Evolutionary conservation across 139 green algal genomes (phyloP).

Genomic region (Picochlorum sp.): DNA sequence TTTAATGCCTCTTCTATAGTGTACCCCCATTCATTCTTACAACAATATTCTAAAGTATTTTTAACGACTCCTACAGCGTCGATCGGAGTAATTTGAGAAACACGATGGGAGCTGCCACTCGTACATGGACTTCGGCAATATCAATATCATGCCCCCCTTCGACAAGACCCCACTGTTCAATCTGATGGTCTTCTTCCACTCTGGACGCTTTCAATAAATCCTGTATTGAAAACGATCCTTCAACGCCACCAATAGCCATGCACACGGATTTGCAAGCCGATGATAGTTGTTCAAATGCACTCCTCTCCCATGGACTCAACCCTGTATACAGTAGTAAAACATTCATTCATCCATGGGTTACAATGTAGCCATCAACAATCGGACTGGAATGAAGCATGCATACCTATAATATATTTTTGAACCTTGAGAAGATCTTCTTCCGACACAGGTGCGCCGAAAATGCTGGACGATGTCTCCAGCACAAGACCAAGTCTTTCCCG

Average conservation of each 20-base stretch:
- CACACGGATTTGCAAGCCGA: slow-evolving; percentile 72
- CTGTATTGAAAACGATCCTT: slow-evolving; percentile 43
- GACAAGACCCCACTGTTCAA: slow-evolving; percentile 86
- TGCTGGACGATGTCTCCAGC: slow-evolving; percentile 39
- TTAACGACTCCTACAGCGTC: not conserved
- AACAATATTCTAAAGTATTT: slow-evolving; percentile 11
- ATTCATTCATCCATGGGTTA: not conserved
- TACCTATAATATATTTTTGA: slow-evolving; percentile 26
- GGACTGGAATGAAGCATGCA: slow-evolving; percentile 14
- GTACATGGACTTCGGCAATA: slow-evolving; percentile 60
- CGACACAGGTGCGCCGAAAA: slow-evolving; percentile 52
- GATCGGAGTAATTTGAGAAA: slow-evolving; percentile 60
- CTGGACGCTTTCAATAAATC: slow-evolving; percentile 51
- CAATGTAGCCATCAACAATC: no score
- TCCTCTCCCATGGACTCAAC: slow-evolving; percentile 68
- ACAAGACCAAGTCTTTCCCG: slow-evolving; percentile 38
- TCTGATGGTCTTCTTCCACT: slow-evolving; percentile 76
- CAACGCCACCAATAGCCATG: slow-evolving; percentile 60
- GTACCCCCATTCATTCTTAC: not conserved
- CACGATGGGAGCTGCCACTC: slow-evolving; percentile 59
- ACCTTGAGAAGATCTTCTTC: slow-evolving; percentile 28
- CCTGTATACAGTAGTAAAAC: not conserved
- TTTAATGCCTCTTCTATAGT: not conserved
- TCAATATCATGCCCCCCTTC: slow-evolving; percentile 97
- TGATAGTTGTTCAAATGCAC: slow-evolving; percentile 60